These are phyloP conservation scores for Cercospora janseana DNA, from an alignment of 2,329 filamentous ascomycete genomes.

Conservation along the genomic window DNA sequence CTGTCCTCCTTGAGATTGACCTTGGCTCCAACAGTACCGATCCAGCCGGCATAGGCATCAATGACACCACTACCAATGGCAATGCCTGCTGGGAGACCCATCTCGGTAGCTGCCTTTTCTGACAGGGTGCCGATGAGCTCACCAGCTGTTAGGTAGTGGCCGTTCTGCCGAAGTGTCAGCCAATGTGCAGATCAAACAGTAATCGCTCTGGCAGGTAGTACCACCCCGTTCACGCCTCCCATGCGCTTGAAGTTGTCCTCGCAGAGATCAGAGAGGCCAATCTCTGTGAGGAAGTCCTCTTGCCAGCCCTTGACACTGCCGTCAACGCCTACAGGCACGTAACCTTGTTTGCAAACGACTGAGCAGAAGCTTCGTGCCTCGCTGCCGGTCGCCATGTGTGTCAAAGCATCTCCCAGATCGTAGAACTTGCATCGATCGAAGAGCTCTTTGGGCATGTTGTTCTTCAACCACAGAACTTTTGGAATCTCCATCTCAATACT, in stretches of 20 bases:
- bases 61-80: slow-evolving; percentile 96
- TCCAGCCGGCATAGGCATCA: slow-evolving; percentile 97
- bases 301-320: slow-evolving; percentile 98
- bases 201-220: slow-evolving; percentile 48
- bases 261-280: slow-evolving; percentile 80
- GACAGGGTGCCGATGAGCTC: slow-evolving; percentile 84
- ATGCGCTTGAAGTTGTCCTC: slow-evolving; percentile 89
- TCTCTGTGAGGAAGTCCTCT: slow-evolving; percentile 82
- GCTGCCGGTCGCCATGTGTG: slow-evolving; percentile 87
- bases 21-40: slow-evolving; percentile 97
- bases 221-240: slow-evolving; percentile 91
- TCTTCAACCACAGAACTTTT: slow-evolving; percentile 97
- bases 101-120: slow-evolving; percentile 75
- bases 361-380: slow-evolving; percentile 94
- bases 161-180: slow-evolving; percentile 65
- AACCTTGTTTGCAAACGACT: slow-evolving; percentile 96
- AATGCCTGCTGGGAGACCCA: slow-evolving; percentile 82
- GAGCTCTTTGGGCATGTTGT: slow-evolving; percentile 88
- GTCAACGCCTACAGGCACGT: slow-evolving; percentile 92
- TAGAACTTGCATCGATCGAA: slow-evolving; percentile 97
- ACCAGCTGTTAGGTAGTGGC: slow-evolving; percentile 84
- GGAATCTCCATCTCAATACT: slow-evolving; percentile 99
- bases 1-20: slow-evolving; percentile 63
- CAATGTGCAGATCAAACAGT: slow-evolving; percentile 2
- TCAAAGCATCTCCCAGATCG: slow-evolving; percentile 87